Conservation (phyloP, 768 basidiomycete species). For the Mycena belliarum region DNA sequence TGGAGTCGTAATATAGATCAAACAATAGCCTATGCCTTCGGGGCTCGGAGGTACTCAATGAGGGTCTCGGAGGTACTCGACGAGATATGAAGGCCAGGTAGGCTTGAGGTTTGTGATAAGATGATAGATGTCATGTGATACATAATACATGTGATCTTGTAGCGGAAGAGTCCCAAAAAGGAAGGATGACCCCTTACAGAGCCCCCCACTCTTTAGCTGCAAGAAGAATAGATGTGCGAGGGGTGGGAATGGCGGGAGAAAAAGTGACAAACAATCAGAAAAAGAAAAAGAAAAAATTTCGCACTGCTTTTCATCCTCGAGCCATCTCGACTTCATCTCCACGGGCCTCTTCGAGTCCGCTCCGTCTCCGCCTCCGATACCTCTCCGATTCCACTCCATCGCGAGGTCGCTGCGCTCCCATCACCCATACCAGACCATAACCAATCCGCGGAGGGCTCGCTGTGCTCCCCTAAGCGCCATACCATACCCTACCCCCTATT, state of each 20-base stretch:
- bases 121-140: neutral
- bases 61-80: no score
- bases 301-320: neutral
- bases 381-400: neutral
- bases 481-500: neutral
- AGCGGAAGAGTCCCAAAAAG: neutral
- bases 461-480: no score
- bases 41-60: no score
- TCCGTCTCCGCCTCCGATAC: no score
- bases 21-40: no score
- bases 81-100: no score
- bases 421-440: no score
- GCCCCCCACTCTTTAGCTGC: slow-evolving; percentile 4
- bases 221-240: neutral
- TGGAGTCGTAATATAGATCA: no score
- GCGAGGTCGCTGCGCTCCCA: neutral
- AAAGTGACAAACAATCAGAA: neutral
- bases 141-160: neutral
- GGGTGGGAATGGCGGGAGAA: neutral
- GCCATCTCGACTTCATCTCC: neutral
- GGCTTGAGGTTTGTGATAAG: neutral
- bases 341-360: neutral
- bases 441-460: no score
- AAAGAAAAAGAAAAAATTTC: neutral
- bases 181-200: neutral